Base-by-base conservation (phyloP, 108 stramenopile species). In the Poteriospumella lacustris region DNA sequence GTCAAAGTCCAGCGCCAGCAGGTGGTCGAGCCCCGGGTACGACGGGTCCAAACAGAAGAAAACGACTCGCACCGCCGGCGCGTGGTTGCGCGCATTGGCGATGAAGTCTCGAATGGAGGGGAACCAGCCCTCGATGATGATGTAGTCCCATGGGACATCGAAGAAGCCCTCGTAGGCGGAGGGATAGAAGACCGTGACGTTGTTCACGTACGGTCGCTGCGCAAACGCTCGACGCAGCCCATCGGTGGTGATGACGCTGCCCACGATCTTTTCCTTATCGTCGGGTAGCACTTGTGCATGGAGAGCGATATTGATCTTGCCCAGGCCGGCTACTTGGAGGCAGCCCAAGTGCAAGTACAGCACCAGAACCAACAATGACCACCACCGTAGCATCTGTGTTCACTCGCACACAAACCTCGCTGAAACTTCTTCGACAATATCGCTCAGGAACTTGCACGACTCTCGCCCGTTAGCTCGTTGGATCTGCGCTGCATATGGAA, bases 41-140 rank as follows among this genome's bases (percentile, higher is more conserved):
- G 26, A 24, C 24, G 84, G 84, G 52, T 85, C 84, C 33, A 85
- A 42, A 80, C 83, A 84, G 59, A 76, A 83, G 78, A 78, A 85
- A 43, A 85, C 41, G 42, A 85, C 78, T 9, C 64, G 15, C 1
- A 75, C 26, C 15, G 0, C 40, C 3, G 68, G 79, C 36, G 1
- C 1, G 1, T 29, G 1, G 43, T 59, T 42, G 70, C 78, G 26
- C n/a, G 80, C 77, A 62, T 81, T 76, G 36, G 80, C 79, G 41
- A 85, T 83, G 58, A 84, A 81, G n/a, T 80, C 62, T 43, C 41
- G 78, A 5, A 81, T 79, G 44, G 80, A 79, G 39, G 58, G n/a
- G 43, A 84, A 84, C 81, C 80, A 85, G 43, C 84, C 84, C 56
- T 85, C 84, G 39, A 85, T 84, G 38, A 85, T 81, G 38, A 84